Conservation (phyloP, 495 filamentous ascomycete species). For the Penicillium waksmanii region DNA sequence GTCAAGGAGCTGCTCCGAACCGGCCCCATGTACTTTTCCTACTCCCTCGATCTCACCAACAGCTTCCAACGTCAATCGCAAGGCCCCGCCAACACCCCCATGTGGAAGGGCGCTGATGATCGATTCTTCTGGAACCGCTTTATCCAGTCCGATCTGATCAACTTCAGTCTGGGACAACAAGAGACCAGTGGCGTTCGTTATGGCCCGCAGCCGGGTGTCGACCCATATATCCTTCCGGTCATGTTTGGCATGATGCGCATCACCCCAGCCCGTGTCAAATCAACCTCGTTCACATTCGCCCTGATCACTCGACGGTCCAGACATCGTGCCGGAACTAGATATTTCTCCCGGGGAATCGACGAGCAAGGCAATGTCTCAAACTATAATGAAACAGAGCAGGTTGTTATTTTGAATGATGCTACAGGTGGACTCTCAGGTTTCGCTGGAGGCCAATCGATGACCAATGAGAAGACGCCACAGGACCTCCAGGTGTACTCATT, state of each 20-base stretch:
- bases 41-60: conserved; percentile 93
- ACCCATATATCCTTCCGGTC: conserved; percentile 92
- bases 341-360: conserved; percentile 92
- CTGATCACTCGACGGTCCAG: conserved; percentile 87
- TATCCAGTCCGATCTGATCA: conserved; percentile 86
- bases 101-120: conserved; percentile 94
- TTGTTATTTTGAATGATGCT: conserved; percentile 81
- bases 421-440: conserved; percentile 77
- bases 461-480: conserved; percentile 64
- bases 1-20: conserved; percentile 77
- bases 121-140: conserved; percentile 99
- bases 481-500: conserved; percentile 91
- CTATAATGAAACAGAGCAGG: conserved; percentile 97
- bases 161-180: conserved; percentile 65
- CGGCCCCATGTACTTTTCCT: conserved; percentile 96
- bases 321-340: conserved; percentile 85
- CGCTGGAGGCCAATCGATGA: conserved; percentile 73
- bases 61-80: conserved; percentile 90
- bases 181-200: conserved; percentile 53
- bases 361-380: conserved; percentile 93
- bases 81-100: conserved; percentile 64
- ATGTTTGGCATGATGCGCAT: conserved; percentile 96
- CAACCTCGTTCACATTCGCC: conserved; percentile 78
- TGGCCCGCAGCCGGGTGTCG: conserved; percentile 72
- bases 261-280: conserved; percentile 75